Percentiles rank a stretch among this genome's conserved stretches.
Conservation (phyloP, 140 eudicot species). For the Erigeron philadelphicus region DNA sequence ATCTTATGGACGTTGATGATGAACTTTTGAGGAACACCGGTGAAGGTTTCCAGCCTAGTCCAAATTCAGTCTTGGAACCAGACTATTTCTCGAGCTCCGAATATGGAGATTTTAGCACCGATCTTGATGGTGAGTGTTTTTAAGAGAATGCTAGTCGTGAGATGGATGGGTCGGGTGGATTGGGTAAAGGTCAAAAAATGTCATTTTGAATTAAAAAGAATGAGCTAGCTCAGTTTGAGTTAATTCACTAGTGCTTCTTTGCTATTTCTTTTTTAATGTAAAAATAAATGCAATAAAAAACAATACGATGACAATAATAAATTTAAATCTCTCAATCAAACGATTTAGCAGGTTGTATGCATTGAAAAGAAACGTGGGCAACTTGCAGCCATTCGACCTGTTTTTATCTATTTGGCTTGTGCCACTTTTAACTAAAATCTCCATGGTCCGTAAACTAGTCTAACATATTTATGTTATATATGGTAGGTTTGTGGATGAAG, state of each 20-base stretch:
- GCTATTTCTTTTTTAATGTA: neutral
- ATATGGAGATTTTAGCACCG: conserved; percentile 19
- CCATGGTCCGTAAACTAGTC: neutral
- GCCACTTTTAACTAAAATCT: neutral
- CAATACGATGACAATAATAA: neutral
- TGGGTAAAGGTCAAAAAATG: neutral
- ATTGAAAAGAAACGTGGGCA: neutral
- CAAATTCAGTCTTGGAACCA: conserved; percentile 60
- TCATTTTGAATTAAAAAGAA: neutral
- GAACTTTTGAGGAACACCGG: conserved; percentile 22
- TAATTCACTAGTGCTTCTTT: neutral
- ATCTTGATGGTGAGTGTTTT: conserved; percentile 45
- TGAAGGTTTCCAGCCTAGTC: conserved; percentile 51
- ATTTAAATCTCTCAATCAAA: neutral
- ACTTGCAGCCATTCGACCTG: neutral
- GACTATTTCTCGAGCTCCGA: conserved; percentile 37
- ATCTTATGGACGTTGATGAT: conserved; percentile 21
- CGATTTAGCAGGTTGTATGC: neutral
- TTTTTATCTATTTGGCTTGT: neutral
- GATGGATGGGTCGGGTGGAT: neutral
- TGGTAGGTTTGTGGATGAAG: conserved; percentile 46
- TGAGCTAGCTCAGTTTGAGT: neutral
- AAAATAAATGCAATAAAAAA: too few relatives aligned
- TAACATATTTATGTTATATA: neutral
- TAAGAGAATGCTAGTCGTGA: neutral